These are phyloP conservation scores for Penicillium daleae DNA, from an alignment of 495 filamentous ascomycete species.

Conservation along the genomic window DNA sequence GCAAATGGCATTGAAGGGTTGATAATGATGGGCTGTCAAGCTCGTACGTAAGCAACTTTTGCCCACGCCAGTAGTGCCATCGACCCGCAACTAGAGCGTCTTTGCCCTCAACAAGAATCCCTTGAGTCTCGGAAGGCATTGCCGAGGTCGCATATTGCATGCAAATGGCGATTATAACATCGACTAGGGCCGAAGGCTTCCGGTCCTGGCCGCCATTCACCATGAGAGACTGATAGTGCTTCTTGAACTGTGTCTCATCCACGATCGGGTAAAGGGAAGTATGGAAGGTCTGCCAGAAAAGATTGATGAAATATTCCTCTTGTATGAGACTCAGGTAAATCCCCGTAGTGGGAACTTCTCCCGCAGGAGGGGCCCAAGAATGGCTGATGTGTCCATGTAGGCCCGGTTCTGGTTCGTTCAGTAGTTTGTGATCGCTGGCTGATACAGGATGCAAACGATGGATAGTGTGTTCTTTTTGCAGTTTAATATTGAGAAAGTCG, in stretches of 20 bases:
- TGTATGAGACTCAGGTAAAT: slow-evolving; percentile 19
- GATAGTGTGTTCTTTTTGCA: background rate
- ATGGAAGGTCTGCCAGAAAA: slow-evolving; percentile 57
- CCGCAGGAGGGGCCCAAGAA: too few relatives aligned
- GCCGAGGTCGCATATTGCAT: slow-evolving; percentile 52
- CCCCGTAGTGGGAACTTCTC: background rate
- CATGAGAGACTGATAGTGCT: slow-evolving; percentile 43
- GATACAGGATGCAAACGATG: background rate
- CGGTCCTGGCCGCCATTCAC: slow-evolving; percentile 34
- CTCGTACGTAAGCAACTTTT: slow-evolving; percentile 48
- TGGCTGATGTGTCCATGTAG: background rate
- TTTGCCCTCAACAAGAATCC: slow-evolving; percentile 20
- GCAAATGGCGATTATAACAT: slow-evolving; percentile 57
- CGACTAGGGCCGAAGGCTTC: slow-evolving; percentile 55
- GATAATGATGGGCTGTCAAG: slow-evolving; percentile 53
- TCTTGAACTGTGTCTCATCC: slow-evolving; percentile 6
- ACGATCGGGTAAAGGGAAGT: slow-evolving; percentile 14
- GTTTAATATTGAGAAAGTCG: background rate
- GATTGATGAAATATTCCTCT: slow-evolving; percentile 52
- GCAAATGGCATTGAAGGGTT: slow-evolving; percentile 56
- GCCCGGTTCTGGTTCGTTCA: background rate
- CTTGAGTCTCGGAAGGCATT: slow-evolving; percentile 5
- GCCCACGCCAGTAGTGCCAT: slow-evolving; percentile 49
- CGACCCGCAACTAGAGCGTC: slow-evolving; percentile 52
- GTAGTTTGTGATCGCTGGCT: background rate